Conservation (phyloP, 257 asterid genomes). For the Lycium ferocissimum region DNA sequence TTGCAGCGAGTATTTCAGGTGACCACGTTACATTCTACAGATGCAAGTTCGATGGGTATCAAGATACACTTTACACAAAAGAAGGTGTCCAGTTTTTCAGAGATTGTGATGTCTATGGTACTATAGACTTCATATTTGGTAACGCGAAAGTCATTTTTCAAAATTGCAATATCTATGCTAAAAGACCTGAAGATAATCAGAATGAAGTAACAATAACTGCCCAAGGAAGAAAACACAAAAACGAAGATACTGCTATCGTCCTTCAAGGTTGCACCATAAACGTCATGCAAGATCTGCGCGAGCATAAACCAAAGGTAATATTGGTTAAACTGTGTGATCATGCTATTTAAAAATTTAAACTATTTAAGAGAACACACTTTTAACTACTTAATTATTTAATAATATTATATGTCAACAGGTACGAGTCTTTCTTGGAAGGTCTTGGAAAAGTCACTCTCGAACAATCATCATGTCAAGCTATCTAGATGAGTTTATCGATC, state of each 20-base stretch:
- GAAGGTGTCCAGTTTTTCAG: constrained; percentile 25
- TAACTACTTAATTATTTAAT: not conserved
- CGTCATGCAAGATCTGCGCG: not conserved
- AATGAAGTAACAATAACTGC: constrained; percentile 17
- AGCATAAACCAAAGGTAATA: constrained; percentile 11
- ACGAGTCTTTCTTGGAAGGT: not conserved
- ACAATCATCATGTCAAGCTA: not conserved
- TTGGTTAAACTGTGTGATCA: too few relatives aligned
- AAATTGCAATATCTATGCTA: constrained; percentile 21
- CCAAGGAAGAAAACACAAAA: constrained; percentile 26
- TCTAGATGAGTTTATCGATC: constrained; percentile 13
- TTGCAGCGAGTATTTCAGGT: constrained; percentile 23
- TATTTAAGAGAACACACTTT: too few relatives aligned
- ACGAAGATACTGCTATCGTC: constrained; percentile 17
- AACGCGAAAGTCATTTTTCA: constrained; percentile 21
- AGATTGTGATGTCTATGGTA: constrained; percentile 24
- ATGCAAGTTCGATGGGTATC: constrained; percentile 31
- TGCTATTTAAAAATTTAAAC: too few relatives aligned
- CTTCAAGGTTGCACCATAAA: constrained; percentile 17
- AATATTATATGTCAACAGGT: not conserved
- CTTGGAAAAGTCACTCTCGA: constrained; percentile 18
- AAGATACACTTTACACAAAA: constrained; percentile 29
- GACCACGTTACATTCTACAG: constrained; percentile 14
- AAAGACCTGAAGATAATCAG: constrained; percentile 24
- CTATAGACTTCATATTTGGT: constrained; percentile 37